Evolutionary conservation across 176 grass and related monocot species (phyloP), one percentile per base, ranked within the genome.

Genomic region (Bonia amplexicaulis): DNA sequence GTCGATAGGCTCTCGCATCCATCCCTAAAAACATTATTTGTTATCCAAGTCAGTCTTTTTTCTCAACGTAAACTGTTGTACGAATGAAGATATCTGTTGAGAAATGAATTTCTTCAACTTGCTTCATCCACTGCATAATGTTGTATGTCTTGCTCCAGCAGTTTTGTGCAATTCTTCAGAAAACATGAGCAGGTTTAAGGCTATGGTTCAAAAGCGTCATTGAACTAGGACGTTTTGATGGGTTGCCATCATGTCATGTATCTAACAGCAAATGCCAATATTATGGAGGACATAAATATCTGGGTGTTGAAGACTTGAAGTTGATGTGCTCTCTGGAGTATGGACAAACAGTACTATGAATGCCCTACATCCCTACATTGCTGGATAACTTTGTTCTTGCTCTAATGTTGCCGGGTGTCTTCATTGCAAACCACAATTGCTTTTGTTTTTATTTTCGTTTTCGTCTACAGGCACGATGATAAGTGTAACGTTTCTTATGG

Each of bases 1-100:
- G 80, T 33, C 96, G 80, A 69, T 94, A 95, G 13, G 96, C 93
- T 85, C 96, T 98, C 10, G 93, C 91, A 63, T 98, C 96, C 96
- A 98, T 95, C 22, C 96, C 96, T 98, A 79, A 66, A 66, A 82
- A 15, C 62, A 68, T 64, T 46, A 47, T 48, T 61, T 74, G 42
- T 72, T 33, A 66, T 79, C 12, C 33, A 55, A 74, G 55, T 23
- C 3, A 68, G 37, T 47, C 14, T 41, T 59, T 57, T 19, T 19
- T n/a, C 13, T 40, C 8, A 4, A 82, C 22, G 7, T 65, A 45
- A 47, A 52, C 49, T n/a, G 29, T 1, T 86, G 5, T 86, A 59
- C 71, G 37, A 12, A 55, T 22, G 65, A 77, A 90, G 23, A 71
- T 54, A 9, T n/a, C 35, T 64, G 40, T 15, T 67, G 25, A 57